Evolutionary conservation across 257 asterid species (phyloP).

Genomic region (Fraxinus excelsior): DNA sequence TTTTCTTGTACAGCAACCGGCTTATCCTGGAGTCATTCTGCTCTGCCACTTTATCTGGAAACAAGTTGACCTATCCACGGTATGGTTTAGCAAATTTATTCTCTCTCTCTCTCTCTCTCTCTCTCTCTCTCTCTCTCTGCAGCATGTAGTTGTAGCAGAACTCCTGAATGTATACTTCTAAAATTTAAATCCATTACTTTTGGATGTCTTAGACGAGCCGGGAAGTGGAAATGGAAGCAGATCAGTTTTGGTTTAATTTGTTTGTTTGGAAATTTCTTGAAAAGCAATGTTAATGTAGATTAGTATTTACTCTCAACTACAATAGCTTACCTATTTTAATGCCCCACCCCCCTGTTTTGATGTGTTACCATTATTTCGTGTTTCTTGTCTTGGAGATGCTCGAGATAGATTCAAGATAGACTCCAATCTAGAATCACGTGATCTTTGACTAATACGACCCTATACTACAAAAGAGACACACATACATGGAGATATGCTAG

Average conservation of each 20-base stretch:
- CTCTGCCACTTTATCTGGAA: constrained; percentile 50
- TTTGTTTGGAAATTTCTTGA: not conserved
- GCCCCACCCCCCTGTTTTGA: not conserved
- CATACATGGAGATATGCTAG: not conserved
- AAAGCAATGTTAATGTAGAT: not conserved
- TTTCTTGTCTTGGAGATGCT: not conserved
- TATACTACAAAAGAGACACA: not conserved
- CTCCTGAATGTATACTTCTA: not conserved
- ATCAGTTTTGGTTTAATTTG: not conserved
- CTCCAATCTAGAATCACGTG: not conserved
- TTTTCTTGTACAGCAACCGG: constrained; percentile 37
- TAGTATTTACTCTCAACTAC: not conserved
- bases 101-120: not conserved
- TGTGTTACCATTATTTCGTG: not conserved
- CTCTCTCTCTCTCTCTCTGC: not conserved
- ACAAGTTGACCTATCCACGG: constrained; percentile 42
- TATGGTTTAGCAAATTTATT: constrained; percentile 21
- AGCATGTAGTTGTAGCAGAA: not conserved
- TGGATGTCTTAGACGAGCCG: not conserved
- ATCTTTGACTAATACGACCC: not conserved
- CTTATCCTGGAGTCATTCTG: constrained; percentile 41
- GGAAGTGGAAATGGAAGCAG: not conserved
- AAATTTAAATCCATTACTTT: not conserved
- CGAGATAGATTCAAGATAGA: not conserved
- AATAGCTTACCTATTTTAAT: not conserved